Percentiles rank a stretch among this genome's conserved stretches.
phyloP scores from a whole-genome alignment of 208 protist genomes.

The Crithidia expoeki region DNA sequence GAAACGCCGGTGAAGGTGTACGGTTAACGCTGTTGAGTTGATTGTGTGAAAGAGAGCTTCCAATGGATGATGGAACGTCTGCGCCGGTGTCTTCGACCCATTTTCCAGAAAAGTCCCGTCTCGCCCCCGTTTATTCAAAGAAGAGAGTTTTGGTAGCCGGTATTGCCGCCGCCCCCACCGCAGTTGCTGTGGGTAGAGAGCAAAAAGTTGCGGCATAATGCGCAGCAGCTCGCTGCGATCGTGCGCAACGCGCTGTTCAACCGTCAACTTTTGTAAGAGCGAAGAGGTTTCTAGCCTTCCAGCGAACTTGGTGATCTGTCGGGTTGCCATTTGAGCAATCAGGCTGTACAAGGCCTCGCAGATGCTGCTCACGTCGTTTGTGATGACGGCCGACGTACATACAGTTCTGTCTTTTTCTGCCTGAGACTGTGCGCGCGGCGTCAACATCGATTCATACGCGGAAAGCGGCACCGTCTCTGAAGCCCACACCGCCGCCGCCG shows the following conservation, averaged over 20 bases:
- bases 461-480: slow-evolving; percentile 10
- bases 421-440: not conserved
- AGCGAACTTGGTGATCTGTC: not conserved
- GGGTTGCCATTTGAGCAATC: slow-evolving; percentile 15
- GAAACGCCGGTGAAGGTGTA: slow-evolving; percentile 23
- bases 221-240: slow-evolving; percentile 9
- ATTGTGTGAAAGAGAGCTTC: slow-evolving; percentile 47
- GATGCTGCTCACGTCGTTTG: slow-evolving; percentile 26
- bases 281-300: not conserved
- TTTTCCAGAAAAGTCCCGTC: too few relatives aligned
- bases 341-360: slow-evolving; percentile 4
- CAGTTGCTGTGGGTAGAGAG: slow-evolving; percentile 34
- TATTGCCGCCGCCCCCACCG: slow-evolving; percentile 41
- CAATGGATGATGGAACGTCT: slow-evolving; percentile 41
- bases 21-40: slow-evolving; percentile 10
- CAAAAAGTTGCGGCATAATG: slow-evolving; percentile 32
- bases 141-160: too few relatives aligned
- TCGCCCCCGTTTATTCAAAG: too few relatives aligned
- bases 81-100: not conserved
- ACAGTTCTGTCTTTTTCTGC: not conserved
- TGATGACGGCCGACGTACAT: slow-evolving; percentile 14
- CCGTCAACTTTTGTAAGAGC: not conserved
- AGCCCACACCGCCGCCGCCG: slow-evolving; percentile 35
- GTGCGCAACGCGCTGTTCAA: not conserved
- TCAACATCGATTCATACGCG: slow-evolving; percentile 10